Evolutionary conservation across 371 early-diverging fungal genomes (phyloP).

Genomic region (Circinella umbellata): DNA sequence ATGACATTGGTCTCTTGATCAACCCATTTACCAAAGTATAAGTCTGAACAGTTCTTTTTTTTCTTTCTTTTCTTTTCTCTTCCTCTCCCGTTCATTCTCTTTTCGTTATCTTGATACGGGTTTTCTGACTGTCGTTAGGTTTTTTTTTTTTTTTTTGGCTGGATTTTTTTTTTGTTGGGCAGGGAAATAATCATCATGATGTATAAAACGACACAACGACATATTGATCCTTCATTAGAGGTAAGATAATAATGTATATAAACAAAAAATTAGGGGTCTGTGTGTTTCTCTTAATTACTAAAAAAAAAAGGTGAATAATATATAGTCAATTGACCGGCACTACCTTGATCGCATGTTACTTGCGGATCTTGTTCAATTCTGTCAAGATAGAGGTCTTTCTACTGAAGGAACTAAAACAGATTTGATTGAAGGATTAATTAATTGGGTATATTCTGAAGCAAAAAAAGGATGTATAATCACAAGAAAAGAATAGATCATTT

Average conservation of each 20-base stretch:
- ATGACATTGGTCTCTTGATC: slow-evolving; percentile 10
- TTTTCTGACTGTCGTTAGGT: not conserved
- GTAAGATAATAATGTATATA: slow-evolving; percentile 16
- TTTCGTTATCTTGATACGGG: not conserved
- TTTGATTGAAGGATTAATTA: slow-evolving; percentile 63
- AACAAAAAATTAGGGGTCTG: not conserved
- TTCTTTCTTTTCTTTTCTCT: slow-evolving; percentile 3
- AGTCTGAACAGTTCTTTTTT: not conserved
- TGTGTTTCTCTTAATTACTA: not conserved
- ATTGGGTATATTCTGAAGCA: slow-evolving; percentile 43
- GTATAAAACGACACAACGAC: slow-evolving; percentile 40
- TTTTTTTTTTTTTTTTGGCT: not conserved
- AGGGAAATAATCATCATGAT: slow-evolving; percentile 11
- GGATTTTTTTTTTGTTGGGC: too few relatives aligned
- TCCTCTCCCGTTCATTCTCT: slow-evolving; percentile 5
- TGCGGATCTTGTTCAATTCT: slow-evolving; percentile 75
- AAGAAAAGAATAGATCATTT: too few relatives aligned
- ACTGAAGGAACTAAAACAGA: slow-evolving; percentile 68
- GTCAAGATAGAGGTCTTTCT: slow-evolving; percentile 73
- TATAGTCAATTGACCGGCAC: slow-evolving; percentile 31
- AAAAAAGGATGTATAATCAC: too few relatives aligned
- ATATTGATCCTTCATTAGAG: slow-evolving; percentile 44
- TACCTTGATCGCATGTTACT: slow-evolving; percentile 60
- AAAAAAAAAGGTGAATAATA: too few relatives aligned
- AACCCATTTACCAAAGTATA: slow-evolving; percentile 12